Conservation (phyloP, 192 early-diverging fungal species). For the Coemansia sp. region DNA sequence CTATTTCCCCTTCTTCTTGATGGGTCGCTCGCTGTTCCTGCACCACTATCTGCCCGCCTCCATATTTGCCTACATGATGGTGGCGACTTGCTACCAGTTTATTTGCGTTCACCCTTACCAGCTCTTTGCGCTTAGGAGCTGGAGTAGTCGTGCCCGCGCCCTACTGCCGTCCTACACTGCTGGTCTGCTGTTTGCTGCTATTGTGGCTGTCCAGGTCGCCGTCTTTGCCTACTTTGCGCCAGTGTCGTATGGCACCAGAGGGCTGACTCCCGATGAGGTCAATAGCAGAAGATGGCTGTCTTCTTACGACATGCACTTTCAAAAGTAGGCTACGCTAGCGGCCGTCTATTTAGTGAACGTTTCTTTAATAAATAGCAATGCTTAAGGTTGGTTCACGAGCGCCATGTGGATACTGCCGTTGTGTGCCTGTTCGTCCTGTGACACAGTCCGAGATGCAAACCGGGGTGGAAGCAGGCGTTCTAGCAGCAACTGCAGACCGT, state of each 20-base stretch:
- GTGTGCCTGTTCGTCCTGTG: neutral
- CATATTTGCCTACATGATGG: constrained; percentile 67
- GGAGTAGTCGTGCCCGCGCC: constrained; percentile 31
- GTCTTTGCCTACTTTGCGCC: constrained; percentile 81
- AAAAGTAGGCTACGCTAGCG: constrained; percentile 15
- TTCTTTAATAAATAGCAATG: neutral
- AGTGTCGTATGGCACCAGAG: constrained; percentile 77
- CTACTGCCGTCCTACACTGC: constrained; percentile 31
- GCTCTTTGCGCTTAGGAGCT: constrained; percentile 34
- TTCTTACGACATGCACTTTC: constrained; percentile 84
- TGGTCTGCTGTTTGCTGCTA: constrained; percentile 38
- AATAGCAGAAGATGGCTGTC: constrained; percentile 62
- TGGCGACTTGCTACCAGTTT: constrained; percentile 61
- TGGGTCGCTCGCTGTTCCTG: constrained; percentile 69
- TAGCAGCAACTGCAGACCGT: constrained; percentile 15
- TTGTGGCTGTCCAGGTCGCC: constrained; percentile 50
- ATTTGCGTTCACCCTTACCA: constrained; percentile 37
- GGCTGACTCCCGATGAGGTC: constrained; percentile 57
- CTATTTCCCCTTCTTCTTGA: constrained; percentile 75
- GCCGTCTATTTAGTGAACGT: too few relatives aligned
- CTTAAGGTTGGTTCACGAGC: neutral
- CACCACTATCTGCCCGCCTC: constrained; percentile 80
- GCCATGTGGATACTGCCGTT: neutral
- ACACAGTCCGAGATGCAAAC: neutral
- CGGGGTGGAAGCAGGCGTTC: constrained; percentile 21